A percentile compares a stretch with the other conserved stretches of the same genome.
Evolutionary conservation across 1,284 basidiomycete species (phyloP).

Genomic region (Sanghuangporus sanghuang): DNA sequence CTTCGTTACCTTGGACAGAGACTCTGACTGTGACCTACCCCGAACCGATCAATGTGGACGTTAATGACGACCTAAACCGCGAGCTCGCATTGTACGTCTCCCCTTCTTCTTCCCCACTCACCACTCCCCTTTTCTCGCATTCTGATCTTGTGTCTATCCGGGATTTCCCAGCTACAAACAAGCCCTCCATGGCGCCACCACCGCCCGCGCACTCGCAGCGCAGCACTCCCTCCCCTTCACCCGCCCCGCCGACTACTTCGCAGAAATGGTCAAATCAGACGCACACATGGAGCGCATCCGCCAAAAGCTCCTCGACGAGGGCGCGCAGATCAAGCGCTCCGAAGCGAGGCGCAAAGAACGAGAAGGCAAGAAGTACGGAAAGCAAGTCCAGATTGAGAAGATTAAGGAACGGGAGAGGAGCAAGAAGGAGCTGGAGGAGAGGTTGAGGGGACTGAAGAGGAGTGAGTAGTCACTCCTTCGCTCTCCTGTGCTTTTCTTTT

Average conservation of each 20-base stretch:
- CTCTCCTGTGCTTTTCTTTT: neutral
- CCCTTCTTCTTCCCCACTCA: too few relatives aligned
- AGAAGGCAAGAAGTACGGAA: constrained; percentile 97
- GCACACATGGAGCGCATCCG: constrained; percentile 98
- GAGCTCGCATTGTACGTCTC: constrained; percentile 88
- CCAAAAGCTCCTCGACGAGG: constrained; percentile 86
- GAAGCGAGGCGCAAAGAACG: constrained; percentile 91
- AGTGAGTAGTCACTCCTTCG: constrained; percentile 48
- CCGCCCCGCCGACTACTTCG: constrained; percentile 94
- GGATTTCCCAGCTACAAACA: constrained; percentile 80
- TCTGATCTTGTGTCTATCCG: neutral
- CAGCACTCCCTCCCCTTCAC: constrained; percentile 83
- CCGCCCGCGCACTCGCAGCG: constrained; percentile 69
- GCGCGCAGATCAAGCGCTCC: constrained; percentile 83
- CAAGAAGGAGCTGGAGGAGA: constrained; percentile 84
- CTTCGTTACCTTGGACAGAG: constrained; percentile 81
- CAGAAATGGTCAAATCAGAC: constrained; percentile 98
- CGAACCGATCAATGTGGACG: constrained; percentile 70
- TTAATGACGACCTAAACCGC: constrained; percentile 86
- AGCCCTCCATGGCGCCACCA: constrained; percentile 77
- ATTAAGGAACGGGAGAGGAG: constrained; percentile 67
- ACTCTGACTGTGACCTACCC: constrained; percentile 75
- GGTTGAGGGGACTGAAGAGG: constrained; percentile 80
- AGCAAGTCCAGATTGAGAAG: constrained; percentile 91
- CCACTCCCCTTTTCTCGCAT: neutral